phyloP scores from a whole-genome alignment of 352 stramenopile genomes.

The Phytophthora macrochlamydospora region DNA sequence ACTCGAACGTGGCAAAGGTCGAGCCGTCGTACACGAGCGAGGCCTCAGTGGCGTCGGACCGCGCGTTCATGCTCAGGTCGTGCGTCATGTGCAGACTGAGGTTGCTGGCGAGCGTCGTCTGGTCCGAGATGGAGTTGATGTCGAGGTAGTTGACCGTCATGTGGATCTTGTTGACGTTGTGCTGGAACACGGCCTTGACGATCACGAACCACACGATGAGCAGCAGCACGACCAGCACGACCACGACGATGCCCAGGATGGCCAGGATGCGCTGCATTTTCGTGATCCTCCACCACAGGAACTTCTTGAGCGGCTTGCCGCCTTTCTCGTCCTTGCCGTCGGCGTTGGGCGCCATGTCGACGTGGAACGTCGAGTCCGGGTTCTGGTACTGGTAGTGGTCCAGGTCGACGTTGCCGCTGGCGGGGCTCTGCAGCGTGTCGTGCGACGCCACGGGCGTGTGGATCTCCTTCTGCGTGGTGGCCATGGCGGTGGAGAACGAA shows the following conservation, averaged over 20 bases:
- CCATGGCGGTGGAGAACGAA: conserved; percentile 9
- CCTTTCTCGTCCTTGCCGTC: conserved; percentile 37
- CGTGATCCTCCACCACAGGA: conserved; percentile 58
- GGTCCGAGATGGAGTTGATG: conserved; percentile 53
- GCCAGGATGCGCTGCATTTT: conserved; percentile 58
- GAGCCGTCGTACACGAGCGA: conserved; percentile 49
- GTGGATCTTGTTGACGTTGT: conserved; percentile 60
- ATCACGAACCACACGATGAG: conserved; percentile 60
- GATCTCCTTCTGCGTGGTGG: conserved; percentile 28
- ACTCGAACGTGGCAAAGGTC: conserved; percentile 49
- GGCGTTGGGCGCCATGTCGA: conserved; percentile 26
- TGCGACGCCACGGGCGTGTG: conserved; percentile 23
- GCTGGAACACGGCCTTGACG: conserved; percentile 64
- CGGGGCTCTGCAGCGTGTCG: conserved; percentile 32
- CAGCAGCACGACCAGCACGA: conserved; percentile 53
- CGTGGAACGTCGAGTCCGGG: conserved; percentile 35
- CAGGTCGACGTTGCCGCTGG: conserved; percentile 23
- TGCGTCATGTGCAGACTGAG: conserved; percentile 59
- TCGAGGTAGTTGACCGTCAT: conserved; percentile 73
- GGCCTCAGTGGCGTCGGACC: conserved; percentile 48
- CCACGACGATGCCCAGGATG: conserved; percentile 44
- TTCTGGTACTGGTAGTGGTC: conserved; percentile 38
- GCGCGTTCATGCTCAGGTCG: conserved; percentile 45
- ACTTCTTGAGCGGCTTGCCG: conserved; percentile 42
- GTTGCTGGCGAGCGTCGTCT: conserved; percentile 47